phyloP scores from a whole-genome alignment of 1,139 yeast species.

The Candida tetrigidarum region DNA sequence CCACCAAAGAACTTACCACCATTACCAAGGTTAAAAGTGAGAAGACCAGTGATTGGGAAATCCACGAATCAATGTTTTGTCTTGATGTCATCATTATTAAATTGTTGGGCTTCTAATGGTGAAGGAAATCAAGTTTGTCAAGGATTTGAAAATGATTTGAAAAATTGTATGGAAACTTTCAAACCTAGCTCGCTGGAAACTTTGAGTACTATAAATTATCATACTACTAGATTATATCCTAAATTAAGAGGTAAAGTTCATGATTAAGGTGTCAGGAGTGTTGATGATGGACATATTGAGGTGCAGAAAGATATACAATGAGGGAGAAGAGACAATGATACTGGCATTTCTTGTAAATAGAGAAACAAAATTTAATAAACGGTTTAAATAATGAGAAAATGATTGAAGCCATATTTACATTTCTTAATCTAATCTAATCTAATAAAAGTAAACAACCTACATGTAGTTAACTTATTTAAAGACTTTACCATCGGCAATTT shows the following conservation, averaged over 20 bases:
- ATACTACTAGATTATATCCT: conserved; percentile 79
- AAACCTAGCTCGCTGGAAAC: conserved; percentile 49
- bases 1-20: conserved; percentile 60
- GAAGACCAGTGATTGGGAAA: conserved; percentile 61
- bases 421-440: too few species aligned
- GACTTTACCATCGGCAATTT: conserved; percentile 57
- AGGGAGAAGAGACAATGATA: not conserved
- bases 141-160: conserved; percentile 57
- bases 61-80: conserved; percentile 75
- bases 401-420: too few species aligned
- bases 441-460: too few species aligned
- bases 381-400: conserved; percentile 44
- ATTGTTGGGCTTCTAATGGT: conserved; percentile 97
- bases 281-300: too few species aligned
- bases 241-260: conserved; percentile 77
- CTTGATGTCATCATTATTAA: conserved; percentile 81
- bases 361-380: conserved; percentile 32
- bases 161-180: conserved; percentile 50
- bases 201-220: conserved; percentile 69
- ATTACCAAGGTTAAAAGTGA: conserved; percentile 73
- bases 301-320: not conserved
- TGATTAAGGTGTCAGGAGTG: too few species aligned
- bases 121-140: conserved; percentile 76
- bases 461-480: conserved; percentile 44
- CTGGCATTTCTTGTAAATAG: conserved; percentile 3